These are phyloP conservation scores for Penicillium soppii DNA, from an alignment of 495 filamentous ascomycete species.

Conservation along the genomic window DNA sequence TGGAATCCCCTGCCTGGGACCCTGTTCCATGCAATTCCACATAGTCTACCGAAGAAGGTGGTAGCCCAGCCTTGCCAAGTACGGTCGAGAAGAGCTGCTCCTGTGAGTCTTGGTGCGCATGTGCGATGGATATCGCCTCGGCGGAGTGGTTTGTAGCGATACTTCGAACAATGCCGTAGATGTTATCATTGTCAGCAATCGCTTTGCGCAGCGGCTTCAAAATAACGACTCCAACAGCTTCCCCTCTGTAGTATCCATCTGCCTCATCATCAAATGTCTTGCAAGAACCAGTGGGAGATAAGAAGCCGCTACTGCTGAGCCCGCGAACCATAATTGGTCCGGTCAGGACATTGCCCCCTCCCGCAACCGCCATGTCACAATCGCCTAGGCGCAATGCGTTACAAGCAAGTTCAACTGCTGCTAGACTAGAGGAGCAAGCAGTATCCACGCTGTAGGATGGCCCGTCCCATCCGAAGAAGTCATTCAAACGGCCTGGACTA, in stretches of 20 bases:
- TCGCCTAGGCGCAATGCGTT: constrained; percentile 62
- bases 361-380: constrained; percentile 70
- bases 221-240: constrained; percentile 43
- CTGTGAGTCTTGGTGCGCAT: constrained; percentile 51
- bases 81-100: constrained; percentile 42
- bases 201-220: constrained; percentile 50
- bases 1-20: constrained; percentile 41
- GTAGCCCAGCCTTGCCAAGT: constrained; percentile 40
- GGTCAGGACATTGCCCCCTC: constrained; percentile 66
- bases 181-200: constrained; percentile 44
- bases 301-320: constrained; percentile 64
- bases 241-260: constrained; percentile 16
- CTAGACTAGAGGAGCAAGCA: too few species aligned
- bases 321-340: constrained; percentile 69
- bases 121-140: constrained; percentile 44
- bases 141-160: constrained; percentile 44
- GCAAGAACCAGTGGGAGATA: constrained; percentile 57
- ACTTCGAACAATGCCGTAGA: constrained; percentile 38
- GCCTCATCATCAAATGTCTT: constrained; percentile 57
- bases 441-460: too few species aligned
- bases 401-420: too few species aligned
- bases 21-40: constrained; percentile 53
- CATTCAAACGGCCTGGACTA: too few species aligned
- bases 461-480: too few species aligned
- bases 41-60: constrained; percentile 49